phyloP scores from a whole-genome alignment of 1,284 basidiomycete species.

The Ustilago curta region DNA sequence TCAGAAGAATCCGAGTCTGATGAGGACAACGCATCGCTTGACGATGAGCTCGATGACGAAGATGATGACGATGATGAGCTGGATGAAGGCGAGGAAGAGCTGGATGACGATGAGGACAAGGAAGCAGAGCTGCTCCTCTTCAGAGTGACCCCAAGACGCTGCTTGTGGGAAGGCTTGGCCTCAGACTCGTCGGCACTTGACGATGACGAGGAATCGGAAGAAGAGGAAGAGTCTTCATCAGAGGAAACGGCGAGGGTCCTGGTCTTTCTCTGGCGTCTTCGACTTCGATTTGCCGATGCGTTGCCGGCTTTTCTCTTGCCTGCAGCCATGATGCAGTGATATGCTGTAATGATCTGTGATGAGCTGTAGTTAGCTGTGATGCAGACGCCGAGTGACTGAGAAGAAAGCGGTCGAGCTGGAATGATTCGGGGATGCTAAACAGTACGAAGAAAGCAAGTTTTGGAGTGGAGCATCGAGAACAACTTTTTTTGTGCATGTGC shows the following conservation, averaged over 20 bases:
- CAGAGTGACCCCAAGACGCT: neutral
- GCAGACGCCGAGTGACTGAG: too few relatives aligned
- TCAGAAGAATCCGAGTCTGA: conserved; percentile 24
- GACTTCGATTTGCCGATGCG: conserved; percentile 15
- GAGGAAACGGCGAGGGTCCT: conserved; percentile 42
- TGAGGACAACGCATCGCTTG: conserved; percentile 6
- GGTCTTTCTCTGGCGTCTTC: conserved; percentile 42
- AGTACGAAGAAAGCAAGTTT: neutral
- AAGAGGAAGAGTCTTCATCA: conserved; percentile 39
- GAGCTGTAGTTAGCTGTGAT: too few relatives aligned
- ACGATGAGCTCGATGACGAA: conserved; percentile 6
- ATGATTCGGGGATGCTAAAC: too few relatives aligned
- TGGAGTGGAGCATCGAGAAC: conserved; percentile 1
- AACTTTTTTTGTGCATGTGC: conserved; percentile 8
- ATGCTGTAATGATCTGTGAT: too few relatives aligned
- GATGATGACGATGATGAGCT: conserved; percentile 10
- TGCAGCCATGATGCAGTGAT: conserved; percentile 13
- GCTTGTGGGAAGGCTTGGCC: neutral
- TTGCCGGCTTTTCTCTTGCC: conserved; percentile 18
- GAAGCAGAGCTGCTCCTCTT: neutral
- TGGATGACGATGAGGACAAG: conserved; percentile 8
- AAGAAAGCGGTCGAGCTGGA: too few relatives aligned
- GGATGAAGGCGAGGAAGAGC: conserved; percentile 24
- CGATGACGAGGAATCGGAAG: conserved; percentile 26
- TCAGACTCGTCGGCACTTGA: conserved; percentile 22